Evolutionary conservation across 2,329 filamentous ascomycete genomes (phyloP).

Genomic region (Fusarium guadeloupense): DNA sequence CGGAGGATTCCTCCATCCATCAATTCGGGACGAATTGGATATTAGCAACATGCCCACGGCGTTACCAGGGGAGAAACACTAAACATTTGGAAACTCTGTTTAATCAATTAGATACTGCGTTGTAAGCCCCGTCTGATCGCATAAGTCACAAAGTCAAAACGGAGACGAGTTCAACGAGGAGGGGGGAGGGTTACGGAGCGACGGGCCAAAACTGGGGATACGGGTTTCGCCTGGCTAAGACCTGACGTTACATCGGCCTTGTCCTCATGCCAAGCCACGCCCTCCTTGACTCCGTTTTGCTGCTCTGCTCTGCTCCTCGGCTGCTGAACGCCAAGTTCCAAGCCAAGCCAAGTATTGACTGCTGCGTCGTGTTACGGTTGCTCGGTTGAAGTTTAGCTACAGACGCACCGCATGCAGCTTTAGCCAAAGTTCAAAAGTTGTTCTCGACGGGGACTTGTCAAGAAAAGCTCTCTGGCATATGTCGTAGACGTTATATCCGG

Average conservation of each 20-base stretch:
- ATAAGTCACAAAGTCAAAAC: slow-evolving; percentile 25
- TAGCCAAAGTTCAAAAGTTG: background rate
- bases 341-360: slow-evolving; percentile 12
- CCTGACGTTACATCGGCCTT: slow-evolving; percentile 38
- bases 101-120: slow-evolving; percentile 11
- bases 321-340: slow-evolving; percentile 11
- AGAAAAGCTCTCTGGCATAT: background rate
- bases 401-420: background rate
- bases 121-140: slow-evolving; percentile 32
- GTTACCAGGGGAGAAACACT: slow-evolving; percentile 2
- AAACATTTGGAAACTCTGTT: background rate
- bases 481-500: slow-evolving; percentile 4
- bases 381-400: background rate
- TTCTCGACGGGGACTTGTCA: background rate
- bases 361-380: slow-evolving; percentile 6
- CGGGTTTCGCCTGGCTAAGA: slow-evolving; percentile 34
- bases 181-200: slow-evolving; percentile 28
- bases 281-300: background rate
- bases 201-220: slow-evolving; percentile 18
- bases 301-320: slow-evolving; percentile 4
- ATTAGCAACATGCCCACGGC: slow-evolving; percentile 8
- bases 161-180: slow-evolving; percentile 16
- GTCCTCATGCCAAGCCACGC: slow-evolving; percentile 14
- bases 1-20: slow-evolving; percentile 21
- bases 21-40: slow-evolving; percentile 6